Evolutionary conservation across 495 filamentous ascomycete genomes (phyloP).

Genomic region (Penicillium subrubescens): DNA sequence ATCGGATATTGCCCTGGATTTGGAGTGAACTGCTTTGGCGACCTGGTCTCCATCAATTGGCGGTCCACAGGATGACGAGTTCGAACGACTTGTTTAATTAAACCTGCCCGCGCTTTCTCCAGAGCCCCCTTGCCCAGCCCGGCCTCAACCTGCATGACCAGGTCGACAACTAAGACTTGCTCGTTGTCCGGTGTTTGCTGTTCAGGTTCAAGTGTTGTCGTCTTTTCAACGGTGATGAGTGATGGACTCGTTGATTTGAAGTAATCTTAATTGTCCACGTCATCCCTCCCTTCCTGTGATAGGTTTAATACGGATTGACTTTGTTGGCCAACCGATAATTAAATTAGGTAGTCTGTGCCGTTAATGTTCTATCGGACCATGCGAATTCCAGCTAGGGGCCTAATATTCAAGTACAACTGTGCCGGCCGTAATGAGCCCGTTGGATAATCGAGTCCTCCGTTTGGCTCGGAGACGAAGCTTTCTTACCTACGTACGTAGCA

Average conservation of each 20-base stretch:
- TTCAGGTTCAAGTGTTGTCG: neutral
- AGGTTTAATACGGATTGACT: neutral
- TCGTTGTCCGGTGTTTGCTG: neutral
- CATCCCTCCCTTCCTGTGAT: constrained; percentile 3
- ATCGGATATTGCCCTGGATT: constrained; percentile 2
- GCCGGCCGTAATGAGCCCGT: neutral
- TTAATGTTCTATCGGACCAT: neutral
- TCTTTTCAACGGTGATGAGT: constrained; percentile 16
- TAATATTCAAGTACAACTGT: too few species aligned
- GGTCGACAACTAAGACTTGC: neutral
- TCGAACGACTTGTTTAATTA: constrained; percentile 12
- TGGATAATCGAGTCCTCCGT: neutral
- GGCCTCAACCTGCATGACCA: neutral
- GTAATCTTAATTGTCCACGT: constrained; percentile 29
- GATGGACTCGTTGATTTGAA: constrained; percentile 18
- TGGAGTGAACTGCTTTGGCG: neutral
- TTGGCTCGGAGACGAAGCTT: neutral
- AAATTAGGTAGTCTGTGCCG: too few species aligned
- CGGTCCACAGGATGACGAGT: constrained; percentile 19
- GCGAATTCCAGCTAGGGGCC: neutral
- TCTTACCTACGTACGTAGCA: neutral
- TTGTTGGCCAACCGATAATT: too few species aligned
- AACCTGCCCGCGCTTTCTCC: constrained; percentile 15
- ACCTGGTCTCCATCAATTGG: neutral
- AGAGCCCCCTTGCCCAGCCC: constrained; percentile 6